Evolutionary conservation across 73 alveolate species (phyloP), one percentile per base, ranked within the genome.

Genomic region (Paramecium primaurelia): DNA sequence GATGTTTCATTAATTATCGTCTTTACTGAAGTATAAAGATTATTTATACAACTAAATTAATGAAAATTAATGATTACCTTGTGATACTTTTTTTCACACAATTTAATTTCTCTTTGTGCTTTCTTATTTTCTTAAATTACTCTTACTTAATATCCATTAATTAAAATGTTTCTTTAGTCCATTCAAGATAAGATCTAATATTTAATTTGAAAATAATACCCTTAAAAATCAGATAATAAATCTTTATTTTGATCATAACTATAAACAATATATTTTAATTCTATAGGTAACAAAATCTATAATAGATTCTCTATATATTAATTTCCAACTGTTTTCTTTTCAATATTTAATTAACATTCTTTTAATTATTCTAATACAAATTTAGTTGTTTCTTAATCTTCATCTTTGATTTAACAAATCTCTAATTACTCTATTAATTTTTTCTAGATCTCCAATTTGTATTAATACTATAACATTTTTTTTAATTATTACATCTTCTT

Each of bases 161-260:
- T 8, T 64, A 12, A 28, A 28, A 32, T 32, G 49, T 26, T 64
- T 64, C 84, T 64, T 64, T 64, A 12, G 47, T 64, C 84, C 84
- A 64, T 32, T 64, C 84, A 26, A 64, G 28, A 28, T 12, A 64
- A 11, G 51, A 64, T 7, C 84, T 64, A 64, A 12, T 6, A 64
- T 64, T 3, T 3, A 28, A 8, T 3, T 28, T 64, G 12, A 28
- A 64, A 8, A 34, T 4, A 32, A 3, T 6, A 64, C 84, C 47
- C 26, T 9, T 64, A 64, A 64, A 64, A 64, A 14, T 64, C 84
- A 3, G 84, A 64, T 28, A 64, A 34, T 64, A 64, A 0, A 32
- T 64, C 84, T 64, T 64, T 64, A 26, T 64, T 64, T 64, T 64
- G 28, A 64, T 64, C 84, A 64, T 28, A 64, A 64, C 84, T 32